A percentile compares a stretch with the other conserved stretches of the same genome.
Conservation (phyloP, 2,329 filamentous ascomycete genomes). For the Arthrobotrys iridis region DNA sequence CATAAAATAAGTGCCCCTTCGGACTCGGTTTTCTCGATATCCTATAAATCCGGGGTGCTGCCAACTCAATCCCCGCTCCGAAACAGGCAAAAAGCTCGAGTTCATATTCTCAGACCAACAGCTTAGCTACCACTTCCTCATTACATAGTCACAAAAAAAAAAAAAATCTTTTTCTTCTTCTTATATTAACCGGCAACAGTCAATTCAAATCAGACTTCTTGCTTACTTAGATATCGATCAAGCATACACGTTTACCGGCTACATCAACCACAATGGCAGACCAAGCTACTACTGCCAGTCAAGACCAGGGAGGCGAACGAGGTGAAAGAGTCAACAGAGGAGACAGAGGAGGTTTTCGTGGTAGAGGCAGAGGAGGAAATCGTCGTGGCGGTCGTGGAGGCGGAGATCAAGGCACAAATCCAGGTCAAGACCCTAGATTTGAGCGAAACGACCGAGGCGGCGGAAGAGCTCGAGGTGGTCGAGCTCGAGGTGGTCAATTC, state of each 20-base stretch:
- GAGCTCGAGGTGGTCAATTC: conserved; percentile 17
- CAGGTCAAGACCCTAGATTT: conserved; percentile 7
- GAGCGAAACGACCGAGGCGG: conserved; percentile 22
- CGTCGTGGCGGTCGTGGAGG: conserved; percentile 58
- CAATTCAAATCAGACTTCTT: not conserved
- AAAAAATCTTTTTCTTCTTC: not conserved
- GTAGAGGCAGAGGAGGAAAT: conserved; percentile 60
- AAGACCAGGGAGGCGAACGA: conserved; percentile 61
- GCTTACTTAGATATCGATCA: not conserved
- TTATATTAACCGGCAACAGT: not conserved
- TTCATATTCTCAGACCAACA: not conserved
- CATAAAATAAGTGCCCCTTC: not conserved
- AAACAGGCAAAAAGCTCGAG: not conserved
- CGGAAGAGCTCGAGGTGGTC: conserved; percentile 33
- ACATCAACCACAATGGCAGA: conserved; percentile 52
- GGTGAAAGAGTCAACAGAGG: conserved; percentile 62
- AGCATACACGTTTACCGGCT: conserved; percentile 17
- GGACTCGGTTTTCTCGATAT: not conserved
- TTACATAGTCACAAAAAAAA: not conserved
- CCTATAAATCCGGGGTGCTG: not conserved
- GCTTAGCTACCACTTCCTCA: not conserved
- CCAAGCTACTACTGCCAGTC: conserved; percentile 26
- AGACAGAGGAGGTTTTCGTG: conserved; percentile 62
- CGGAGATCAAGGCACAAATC: not conserved
- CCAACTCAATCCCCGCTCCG: not conserved